Evolutionary conservation across 2,329 filamentous ascomycete species (phyloP), one percentile per base, ranked within the genome.

Genomic region (Aspergillus sergii): DNA sequence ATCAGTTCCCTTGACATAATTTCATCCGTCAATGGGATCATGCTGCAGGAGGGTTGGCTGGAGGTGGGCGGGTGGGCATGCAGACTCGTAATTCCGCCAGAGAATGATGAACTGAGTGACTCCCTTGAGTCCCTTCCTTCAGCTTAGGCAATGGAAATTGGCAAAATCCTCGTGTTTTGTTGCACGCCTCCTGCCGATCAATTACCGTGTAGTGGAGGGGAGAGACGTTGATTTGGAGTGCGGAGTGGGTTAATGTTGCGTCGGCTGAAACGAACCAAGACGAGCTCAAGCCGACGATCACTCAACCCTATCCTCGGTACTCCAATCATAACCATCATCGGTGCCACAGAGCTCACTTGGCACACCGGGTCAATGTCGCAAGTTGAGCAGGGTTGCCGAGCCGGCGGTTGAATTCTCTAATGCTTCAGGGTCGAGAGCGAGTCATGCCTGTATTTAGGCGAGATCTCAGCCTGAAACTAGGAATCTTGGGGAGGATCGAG

Each of bases 11-110:
- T 28, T 28, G 12, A 50, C 46, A 26, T 50, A 54, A 32, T 21
- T 54, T 54, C 30, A 54, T 54, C 51, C 30, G 23, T 54, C 51
- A 54, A 54, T 53, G 19, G 50, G 50, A 34, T 34, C 26, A 34
- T 19, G n/a, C 16, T 30, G n/a, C 26, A 9, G 16, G 30, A n/a
- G 48, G 10, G 28, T 32, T 19, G 48, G 26, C 19, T 32, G 48
- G 48, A 8, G 14, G 10, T 54, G 30, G 23, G 26, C 4, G 46
- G 26, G 23, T n/a, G 26, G 26, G 26, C 26, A 50, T 9, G 26
- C 30, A 30, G 46, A 50, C 46, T 50, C 46, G 46, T 50, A 19
- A 50, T 50, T n/a, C 10, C 7, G 8, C 46, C 46, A 50, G 46
- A 50, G 14, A 30, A 30, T 30, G 46, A 30, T 30, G 46, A 30